Evolutionary conservation across 164 flowering plant genomes (phyloP).

Genomic region (Cinnamomum micranthum): DNA sequence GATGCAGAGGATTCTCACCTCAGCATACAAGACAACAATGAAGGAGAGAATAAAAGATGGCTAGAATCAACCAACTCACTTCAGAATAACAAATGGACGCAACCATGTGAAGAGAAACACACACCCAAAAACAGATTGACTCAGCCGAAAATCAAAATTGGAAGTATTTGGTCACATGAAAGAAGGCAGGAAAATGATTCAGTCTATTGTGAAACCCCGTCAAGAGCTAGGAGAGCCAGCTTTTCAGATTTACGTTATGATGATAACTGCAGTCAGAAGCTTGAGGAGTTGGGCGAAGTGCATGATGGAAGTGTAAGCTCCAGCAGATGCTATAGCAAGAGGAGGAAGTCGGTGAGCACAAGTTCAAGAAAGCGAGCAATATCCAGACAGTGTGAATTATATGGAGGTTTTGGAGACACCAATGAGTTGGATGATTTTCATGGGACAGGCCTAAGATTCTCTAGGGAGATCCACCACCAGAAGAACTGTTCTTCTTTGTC

Average conservation of each 20-base stretch:
- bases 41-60: constrained; percentile 48
- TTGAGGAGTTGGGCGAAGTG: constrained; percentile 4
- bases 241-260: constrained; percentile 7
- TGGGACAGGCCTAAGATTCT: background rate
- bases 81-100: background rate
- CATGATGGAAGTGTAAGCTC: constrained; percentile 19
- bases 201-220: background rate
- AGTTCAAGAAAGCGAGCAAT: constrained; percentile 17
- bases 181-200: background rate
- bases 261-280: background rate
- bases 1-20: constrained; percentile 55
- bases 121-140: too few relatives aligned
- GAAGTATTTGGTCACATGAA: background rate
- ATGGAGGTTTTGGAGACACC: background rate
- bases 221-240: background rate
- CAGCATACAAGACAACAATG: constrained; percentile 19
- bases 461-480: background rate
- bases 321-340: constrained; percentile 18
- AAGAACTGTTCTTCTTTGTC: background rate
- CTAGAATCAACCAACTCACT: constrained; percentile 28
- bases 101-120: background rate
- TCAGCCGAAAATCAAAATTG: background rate
- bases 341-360: constrained; percentile 19
- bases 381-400: background rate
- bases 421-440: background rate